Percentiles rank a stretch among this genome's conserved stretches.
phyloP scores from a whole-genome alignment of 2,329 filamentous ascomycete genomes.

The Lanzia echinophila region DNA sequence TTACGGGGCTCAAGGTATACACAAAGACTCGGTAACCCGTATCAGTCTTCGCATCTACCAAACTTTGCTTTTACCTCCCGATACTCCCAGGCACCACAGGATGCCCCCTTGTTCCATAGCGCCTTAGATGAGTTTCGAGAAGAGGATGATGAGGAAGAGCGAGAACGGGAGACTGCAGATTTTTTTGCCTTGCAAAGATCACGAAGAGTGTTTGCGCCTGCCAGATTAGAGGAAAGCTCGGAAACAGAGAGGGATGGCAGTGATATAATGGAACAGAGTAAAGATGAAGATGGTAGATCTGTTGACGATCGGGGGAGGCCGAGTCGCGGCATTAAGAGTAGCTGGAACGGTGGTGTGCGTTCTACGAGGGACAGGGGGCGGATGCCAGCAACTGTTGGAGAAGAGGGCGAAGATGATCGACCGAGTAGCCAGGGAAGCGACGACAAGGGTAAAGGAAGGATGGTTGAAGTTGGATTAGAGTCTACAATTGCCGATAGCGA shows the following conservation, averaged over 20 bases:
- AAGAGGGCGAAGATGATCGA: slow-evolving; percentile 31
- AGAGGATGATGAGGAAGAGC: slow-evolving; percentile 87
- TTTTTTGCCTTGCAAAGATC: slow-evolving; percentile 87
- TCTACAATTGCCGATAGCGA: slow-evolving; percentile 54
- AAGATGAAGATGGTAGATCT: slow-evolving; percentile 39
- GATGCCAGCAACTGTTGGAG: slow-evolving; percentile 28
- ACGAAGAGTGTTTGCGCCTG: slow-evolving; percentile 78
- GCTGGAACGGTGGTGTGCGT: slow-evolving; percentile 48
- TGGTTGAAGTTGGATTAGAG: slow-evolving; percentile 85
- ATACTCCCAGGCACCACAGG: slow-evolving; percentile 58
- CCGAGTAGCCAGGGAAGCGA: slow-evolving; percentile 25
- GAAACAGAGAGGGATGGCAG: slow-evolving; percentile 71
- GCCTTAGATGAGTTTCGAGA: slow-evolving; percentile 85
- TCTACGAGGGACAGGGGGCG: slow-evolving; percentile 25
- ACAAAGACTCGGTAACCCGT: slow-evolving; percentile 59
- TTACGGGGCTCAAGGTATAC: slow-evolving; percentile 22
- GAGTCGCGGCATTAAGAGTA: slow-evolving; percentile 50
- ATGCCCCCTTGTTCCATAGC: slow-evolving; percentile 92
- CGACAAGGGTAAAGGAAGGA: slow-evolving; percentile 54
- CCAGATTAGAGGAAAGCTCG: slow-evolving; percentile 76
- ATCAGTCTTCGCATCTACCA: slow-evolving; percentile 68
- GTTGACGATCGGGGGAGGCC: slow-evolving; percentile 40
- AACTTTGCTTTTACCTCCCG: slow-evolving; percentile 76
- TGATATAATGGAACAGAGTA: slow-evolving; percentile 46
- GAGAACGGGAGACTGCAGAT: slow-evolving; percentile 87